These are phyloP conservation scores for Tieghemostelium lacteum DNA, from an alignment of 78 protist genomes.

Conservation along the genomic window DNA sequence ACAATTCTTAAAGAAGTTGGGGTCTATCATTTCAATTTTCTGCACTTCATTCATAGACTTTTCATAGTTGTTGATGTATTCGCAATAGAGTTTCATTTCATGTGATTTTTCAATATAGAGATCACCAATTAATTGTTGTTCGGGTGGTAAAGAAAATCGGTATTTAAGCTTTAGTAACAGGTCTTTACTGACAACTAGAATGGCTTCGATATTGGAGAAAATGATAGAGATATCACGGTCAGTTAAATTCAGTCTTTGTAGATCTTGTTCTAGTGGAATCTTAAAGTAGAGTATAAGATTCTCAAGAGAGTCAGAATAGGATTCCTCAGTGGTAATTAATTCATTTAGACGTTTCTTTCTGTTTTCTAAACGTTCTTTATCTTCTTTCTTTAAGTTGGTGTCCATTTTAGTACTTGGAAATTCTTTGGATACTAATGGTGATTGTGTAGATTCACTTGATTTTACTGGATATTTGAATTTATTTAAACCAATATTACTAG, in stretches of 20 bases:
- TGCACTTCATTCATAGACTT: slow-evolving; percentile 25
- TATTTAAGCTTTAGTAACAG: slow-evolving; percentile 14
- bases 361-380: neutral
- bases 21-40: slow-evolving; percentile 17
- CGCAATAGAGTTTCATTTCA: slow-evolving; percentile 55
- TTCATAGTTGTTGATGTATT: slow-evolving; percentile 59
- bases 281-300: slow-evolving; percentile 42
- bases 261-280: slow-evolving; percentile 21
- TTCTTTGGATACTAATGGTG: neutral
- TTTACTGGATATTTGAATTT: no score
- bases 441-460: no score
- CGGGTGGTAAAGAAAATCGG: slow-evolving; percentile 5
- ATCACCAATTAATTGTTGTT: slow-evolving; percentile 42
- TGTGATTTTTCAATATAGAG: slow-evolving; percentile 48
- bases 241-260: neutral
- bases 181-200: slow-evolving; percentile 63
- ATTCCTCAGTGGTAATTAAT: slow-evolving; percentile 60
- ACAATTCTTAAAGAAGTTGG: slow-evolving; percentile 31
- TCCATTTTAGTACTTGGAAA: neutral
- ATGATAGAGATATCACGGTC: neutral
- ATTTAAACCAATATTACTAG: neutral
- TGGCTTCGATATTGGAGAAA: slow-evolving; percentile 40
- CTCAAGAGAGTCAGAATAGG: slow-evolving; percentile 55
- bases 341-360: slow-evolving; percentile 34
- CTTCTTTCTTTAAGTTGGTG: neutral